Evolutionary conservation across 73 alveolate species (phyloP), one percentile per base, ranked within the genome.

Genomic region (Symbiodinium natans): DNA sequence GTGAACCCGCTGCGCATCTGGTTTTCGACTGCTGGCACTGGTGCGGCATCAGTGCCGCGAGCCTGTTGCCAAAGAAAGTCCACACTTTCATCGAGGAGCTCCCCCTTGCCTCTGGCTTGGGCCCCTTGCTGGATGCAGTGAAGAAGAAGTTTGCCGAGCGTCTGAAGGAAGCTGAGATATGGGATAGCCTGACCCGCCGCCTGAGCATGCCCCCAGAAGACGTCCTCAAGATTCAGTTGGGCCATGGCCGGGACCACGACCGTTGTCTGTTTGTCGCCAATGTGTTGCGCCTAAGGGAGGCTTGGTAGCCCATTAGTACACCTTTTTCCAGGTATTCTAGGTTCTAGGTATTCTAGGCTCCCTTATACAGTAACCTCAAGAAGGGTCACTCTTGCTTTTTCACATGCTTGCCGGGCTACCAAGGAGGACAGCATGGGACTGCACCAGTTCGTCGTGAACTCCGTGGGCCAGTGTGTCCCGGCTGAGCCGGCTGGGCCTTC

Each of bases 391-490:
- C n/a, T n/a, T n/a, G n/a, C n/a, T n/a, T n/a, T n/a, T n/a, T n/a
- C n/a, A n/a, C n/a, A n/a, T n/a, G n/a, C n/a, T n/a, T n/a, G n/a
- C n/a, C n/a, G n/a, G n/a, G n/a, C n/a, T n/a, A n/a, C n/a, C n/a
- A n/a, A n/a, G n/a, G 41, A 71, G 83, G 83, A 71, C 83, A 71
- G 83, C 41, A 71, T 71, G 83, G 83, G 83, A 5, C 83, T 71
- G 10, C 83, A 71, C 19, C 83, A 71, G 83, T 71, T 71, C 23
- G 83, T 71, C 13, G 83, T 71, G 7, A 41, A 71, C 83, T 19
- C 41, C 83, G 27, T 71, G 41, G 5, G 10, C 19, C 83, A n/a
- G 83, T 5, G 83, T 41, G 83, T 71, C 42, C 10, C 10, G 4
- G 83, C 10, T 71, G 83, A 19, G 4, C 19, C 83, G 19, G 10